Evolutionary conservation across 352 stramenopile species (phyloP).

Genomic region (Phytopythium aichiense): DNA sequence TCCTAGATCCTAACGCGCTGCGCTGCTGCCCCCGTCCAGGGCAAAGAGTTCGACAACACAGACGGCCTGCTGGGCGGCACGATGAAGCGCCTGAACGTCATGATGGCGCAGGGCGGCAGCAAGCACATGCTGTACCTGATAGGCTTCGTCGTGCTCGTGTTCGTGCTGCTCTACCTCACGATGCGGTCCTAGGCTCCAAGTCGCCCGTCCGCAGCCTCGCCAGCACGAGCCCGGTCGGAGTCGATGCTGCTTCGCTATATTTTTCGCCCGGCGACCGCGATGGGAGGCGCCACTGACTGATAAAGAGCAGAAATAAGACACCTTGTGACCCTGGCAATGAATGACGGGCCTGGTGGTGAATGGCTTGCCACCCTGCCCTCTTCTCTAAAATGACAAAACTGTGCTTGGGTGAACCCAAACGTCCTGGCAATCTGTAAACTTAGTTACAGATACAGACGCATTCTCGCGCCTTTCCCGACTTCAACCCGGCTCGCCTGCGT

Average conservation of each 20-base stretch:
- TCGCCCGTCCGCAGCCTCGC: not conserved
- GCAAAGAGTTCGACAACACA: constrained; percentile 85
- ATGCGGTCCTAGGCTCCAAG: constrained; percentile 51
- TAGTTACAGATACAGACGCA: not conserved
- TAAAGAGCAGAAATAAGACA: too few species aligned
- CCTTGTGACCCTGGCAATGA: too few species aligned
- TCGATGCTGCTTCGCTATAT: not conserved
- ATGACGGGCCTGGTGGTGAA: too few species aligned
- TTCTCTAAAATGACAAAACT: not conserved
- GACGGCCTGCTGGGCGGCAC: constrained; percentile 76
- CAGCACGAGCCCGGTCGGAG: not conserved
- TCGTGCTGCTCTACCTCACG: constrained; percentile 80
- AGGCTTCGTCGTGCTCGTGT: constrained; percentile 80
- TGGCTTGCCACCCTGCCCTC: too few species aligned
- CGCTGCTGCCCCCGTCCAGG: constrained; percentile 20
- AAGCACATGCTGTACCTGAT: constrained; percentile 89
- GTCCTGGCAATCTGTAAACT: not conserved
- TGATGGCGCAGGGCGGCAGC: constrained; percentile 86
- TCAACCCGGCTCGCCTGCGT: not conserved
- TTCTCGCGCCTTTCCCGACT: not conserved
- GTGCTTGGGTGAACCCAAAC: not conserved
- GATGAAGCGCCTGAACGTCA: constrained; percentile 81
- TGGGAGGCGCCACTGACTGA: too few species aligned
- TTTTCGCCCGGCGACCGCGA: not conserved
- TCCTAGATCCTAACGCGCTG: not conserved